phyloP scores from a whole-genome alignment of 1,284 basidiomycete genomes.

The Ganoderma lucidum region DNA sequence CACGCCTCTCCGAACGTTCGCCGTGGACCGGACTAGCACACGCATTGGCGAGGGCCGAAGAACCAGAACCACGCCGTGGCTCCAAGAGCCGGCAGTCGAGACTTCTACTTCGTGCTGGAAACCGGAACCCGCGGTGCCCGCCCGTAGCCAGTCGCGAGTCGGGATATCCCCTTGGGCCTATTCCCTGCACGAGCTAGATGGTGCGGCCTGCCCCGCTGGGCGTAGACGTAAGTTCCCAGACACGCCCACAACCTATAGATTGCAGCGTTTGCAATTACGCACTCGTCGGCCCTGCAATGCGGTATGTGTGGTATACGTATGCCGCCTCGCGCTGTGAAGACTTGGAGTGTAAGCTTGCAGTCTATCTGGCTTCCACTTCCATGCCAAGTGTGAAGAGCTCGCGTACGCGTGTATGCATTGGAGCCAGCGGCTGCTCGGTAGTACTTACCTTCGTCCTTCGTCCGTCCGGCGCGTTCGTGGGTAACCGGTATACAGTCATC shows the following conservation, averaged over 20 bases:
- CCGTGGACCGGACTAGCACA: slow-evolving; percentile 2
- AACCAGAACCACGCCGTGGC: slow-evolving; percentile 12
- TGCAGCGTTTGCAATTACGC: slow-evolving; percentile 11
- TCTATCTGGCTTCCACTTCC: slow-evolving; percentile 26
- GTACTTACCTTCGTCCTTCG: not conserved
- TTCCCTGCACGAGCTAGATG: not conserved
- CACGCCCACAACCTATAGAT: slow-evolving; percentile 13
- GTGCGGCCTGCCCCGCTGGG: not conserved
- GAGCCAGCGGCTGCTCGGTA: not conserved
- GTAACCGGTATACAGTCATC: not conserved
- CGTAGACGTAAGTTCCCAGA: slow-evolving; percentile 27
- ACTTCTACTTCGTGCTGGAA: slow-evolving; percentile 20
- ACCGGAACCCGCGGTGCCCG: slow-evolving; percentile 16
- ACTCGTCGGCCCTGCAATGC: not conserved
- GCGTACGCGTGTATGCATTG: slow-evolving; percentile 5
- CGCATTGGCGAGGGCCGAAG: slow-evolving; percentile 15
- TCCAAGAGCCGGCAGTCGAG: slow-evolving; percentile 16
- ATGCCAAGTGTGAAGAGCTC: slow-evolving; percentile 13
- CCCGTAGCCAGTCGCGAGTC: slow-evolving; percentile 8
- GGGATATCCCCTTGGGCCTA: slow-evolving; percentile 1
- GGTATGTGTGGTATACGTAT: not conserved
- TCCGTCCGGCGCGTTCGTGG: slow-evolving; percentile 1
- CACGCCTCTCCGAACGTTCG: slow-evolving; percentile 1
- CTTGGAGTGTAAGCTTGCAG: slow-evolving; percentile 6
- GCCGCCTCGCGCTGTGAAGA: slow-evolving; percentile 18